Conservation (phyloP, 176 grass and related monocot species). For the Dendrocalamus sinicus region DNA sequence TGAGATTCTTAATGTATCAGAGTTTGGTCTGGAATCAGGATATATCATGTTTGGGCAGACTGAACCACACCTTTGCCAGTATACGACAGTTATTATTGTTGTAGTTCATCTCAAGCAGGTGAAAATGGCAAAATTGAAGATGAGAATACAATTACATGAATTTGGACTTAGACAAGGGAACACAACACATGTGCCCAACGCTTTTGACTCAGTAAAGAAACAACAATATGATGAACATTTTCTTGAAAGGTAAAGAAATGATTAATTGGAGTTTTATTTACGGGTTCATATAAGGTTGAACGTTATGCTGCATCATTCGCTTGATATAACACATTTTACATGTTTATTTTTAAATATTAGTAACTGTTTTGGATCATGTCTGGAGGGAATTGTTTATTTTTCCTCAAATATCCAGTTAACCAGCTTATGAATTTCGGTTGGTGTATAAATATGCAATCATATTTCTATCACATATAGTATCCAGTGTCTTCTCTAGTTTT, state of each 20-base stretch:
- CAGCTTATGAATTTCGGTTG: background rate
- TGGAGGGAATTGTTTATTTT: slow-evolving; percentile 12
- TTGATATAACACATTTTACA: background rate
- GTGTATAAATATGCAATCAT: background rate
- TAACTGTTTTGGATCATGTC: background rate
- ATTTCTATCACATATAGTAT: background rate
- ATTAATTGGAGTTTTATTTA: background rate
- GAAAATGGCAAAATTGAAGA: background rate
- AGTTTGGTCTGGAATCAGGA: background rate
- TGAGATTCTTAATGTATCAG: background rate
- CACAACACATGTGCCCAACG: background rate
- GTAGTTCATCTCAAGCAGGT: background rate
- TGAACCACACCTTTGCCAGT: background rate
- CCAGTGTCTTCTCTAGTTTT: background rate
- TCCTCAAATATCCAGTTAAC: slow-evolving; percentile 1
- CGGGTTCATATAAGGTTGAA: background rate
- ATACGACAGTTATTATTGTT: background rate
- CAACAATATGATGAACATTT: background rate
- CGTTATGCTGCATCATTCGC: background rate
- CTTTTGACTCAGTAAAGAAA: background rate
- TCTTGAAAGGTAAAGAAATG: background rate
- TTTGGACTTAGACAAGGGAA: background rate
- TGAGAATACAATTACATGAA: background rate
- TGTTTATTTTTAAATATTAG: background rate
- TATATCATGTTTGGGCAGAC: background rate